A percentile compares a stretch with the other conserved stretches of the same genome.
Conservation (phyloP, 1,284 basidiomycete genomes). For the Tilletia caries region DNA sequence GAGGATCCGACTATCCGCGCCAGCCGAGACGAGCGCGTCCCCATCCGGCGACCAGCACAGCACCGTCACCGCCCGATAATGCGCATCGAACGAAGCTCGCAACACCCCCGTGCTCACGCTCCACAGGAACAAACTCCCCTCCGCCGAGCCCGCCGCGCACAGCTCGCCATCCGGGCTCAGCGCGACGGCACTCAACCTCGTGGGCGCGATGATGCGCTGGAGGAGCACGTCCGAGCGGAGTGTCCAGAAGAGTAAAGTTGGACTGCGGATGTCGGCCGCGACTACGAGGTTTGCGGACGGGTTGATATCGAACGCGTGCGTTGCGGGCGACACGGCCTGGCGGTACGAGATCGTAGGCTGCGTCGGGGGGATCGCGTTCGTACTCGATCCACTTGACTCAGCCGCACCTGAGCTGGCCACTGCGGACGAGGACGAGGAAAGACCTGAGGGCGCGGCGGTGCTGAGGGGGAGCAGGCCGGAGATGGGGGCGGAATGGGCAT, state of each 20-base stretch:
- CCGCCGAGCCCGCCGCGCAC: slow-evolving; percentile 79
- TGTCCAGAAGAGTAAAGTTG: slow-evolving; percentile 66
- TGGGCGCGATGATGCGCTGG: slow-evolving; percentile 80
- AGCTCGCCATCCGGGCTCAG: slow-evolving; percentile 70
- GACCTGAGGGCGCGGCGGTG: background rate
- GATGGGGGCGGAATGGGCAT: background rate
- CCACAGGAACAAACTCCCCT: slow-evolving; percentile 90
- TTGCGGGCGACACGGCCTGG: slow-evolving; percentile 1
- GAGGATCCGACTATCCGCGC: slow-evolving; percentile 80
- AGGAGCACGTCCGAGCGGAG: slow-evolving; percentile 57
- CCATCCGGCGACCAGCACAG: slow-evolving; percentile 79
- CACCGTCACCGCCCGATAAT: slow-evolving; percentile 82
- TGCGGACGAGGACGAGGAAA: background rate
- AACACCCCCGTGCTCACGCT: slow-evolving; percentile 88
- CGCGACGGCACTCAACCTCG: slow-evolving; percentile 76
- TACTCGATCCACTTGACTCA: background rate
- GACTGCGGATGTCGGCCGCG: background rate
- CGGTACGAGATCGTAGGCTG: slow-evolving; percentile 7
- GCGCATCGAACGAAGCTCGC: slow-evolving; percentile 85
- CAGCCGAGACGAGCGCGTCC: slow-evolving; percentile 74
- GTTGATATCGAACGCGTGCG: slow-evolving; percentile 7
- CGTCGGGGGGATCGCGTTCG: background rate
- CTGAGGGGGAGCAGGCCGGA: slow-evolving; percentile 1
- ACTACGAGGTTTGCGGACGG: background rate
- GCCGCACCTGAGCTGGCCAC: background rate